These are phyloP conservation scores for Sugiyamaella neomexicana DNA, from an alignment of 1,139 yeast species.

Conservation along the genomic window DNA sequence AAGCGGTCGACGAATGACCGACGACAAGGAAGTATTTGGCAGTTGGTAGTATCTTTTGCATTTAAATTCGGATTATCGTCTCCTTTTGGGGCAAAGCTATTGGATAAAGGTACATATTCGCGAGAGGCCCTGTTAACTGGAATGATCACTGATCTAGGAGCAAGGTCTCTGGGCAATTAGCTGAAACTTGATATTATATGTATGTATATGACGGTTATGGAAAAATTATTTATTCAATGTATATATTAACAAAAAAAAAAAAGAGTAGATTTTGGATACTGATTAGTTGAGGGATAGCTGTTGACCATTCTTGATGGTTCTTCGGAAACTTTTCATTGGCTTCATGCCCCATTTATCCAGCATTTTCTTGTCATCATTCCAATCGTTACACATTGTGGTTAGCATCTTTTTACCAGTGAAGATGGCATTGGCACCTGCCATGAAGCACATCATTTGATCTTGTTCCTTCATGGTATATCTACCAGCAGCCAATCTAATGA, in stretches of 20 bases:
- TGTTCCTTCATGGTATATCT: constrained; percentile 77
- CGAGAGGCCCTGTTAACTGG: constrained; percentile 5
- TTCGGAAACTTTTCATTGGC: constrained; percentile 61
- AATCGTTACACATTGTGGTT: constrained; percentile 80
- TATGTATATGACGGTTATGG: background rate
- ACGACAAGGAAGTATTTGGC: constrained; percentile 28
- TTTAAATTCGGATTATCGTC: constrained; percentile 25
- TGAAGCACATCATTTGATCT: constrained; percentile 72
- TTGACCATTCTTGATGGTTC: constrained; percentile 16
- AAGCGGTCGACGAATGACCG: constrained; percentile 20
- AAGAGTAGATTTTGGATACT: background rate
- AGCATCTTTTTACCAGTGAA: constrained; percentile 81
- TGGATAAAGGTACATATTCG: background rate
- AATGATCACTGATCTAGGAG: constrained; percentile 11
- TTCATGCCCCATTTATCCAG: constrained; percentile 66
- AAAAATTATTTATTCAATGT: constrained; percentile 11
- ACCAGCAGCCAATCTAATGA: constrained; percentile 77
- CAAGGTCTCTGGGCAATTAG: background rate
- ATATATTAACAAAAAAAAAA: background rate
- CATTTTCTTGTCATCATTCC: constrained; percentile 79
- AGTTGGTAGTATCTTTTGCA: constrained; percentile 27
- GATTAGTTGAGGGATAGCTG: background rate
- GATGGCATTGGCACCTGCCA: constrained; percentile 79
- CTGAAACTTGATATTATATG: background rate
- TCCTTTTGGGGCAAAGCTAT: constrained; percentile 18